A percentile compares a stretch with the other conserved stretches of the same genome.
phyloP scores from a whole-genome alignment of 1,284 basidiomycete species.

The Lignosus rhinocerotis region DNA sequence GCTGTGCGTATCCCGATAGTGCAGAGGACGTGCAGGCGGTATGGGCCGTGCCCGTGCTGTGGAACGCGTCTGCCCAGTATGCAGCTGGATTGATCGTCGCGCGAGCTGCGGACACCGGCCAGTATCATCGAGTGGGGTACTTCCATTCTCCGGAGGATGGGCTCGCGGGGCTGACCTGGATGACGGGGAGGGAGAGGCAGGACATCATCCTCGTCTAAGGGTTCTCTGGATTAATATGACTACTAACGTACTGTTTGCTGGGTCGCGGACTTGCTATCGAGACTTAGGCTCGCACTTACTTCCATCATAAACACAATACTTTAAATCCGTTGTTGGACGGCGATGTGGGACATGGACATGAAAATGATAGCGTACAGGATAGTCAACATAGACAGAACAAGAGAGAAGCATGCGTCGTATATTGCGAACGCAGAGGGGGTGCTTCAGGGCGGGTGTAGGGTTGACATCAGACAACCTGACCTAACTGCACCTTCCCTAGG shows the following conservation, averaged over 20 bases:
- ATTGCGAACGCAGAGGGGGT: no score
- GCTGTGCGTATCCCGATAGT: slow-evolving; percentile 14
- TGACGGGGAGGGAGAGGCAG: slow-evolving; percentile 2
- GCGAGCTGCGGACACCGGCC: not conserved
- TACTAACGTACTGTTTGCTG: not conserved
- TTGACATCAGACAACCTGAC: no score
- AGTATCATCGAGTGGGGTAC: not conserved
- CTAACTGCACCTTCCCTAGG: not conserved
- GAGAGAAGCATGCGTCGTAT: no score
- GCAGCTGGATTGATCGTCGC: slow-evolving; percentile 13
- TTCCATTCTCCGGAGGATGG: slow-evolving; percentile 8
- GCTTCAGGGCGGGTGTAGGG: no score
- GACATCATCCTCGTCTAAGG: slow-evolving; percentile 8
- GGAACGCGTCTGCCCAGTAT: slow-evolving; percentile 9
- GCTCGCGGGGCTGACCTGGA: slow-evolving; percentile 9
- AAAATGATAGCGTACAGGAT: no score
- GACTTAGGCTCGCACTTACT: no score
- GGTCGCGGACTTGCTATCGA: no score
- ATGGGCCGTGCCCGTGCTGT: slow-evolving; percentile 13
- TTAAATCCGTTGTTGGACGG: no score
- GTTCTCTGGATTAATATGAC: no score
- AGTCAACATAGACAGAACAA: no score
- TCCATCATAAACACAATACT: no score
- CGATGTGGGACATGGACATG: no score
- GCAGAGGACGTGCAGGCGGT: slow-evolving; percentile 9